These are phyloP conservation scores for Suillus placidus DNA, from an alignment of 768 basidiomycete species.

Conservation along the genomic window DNA sequence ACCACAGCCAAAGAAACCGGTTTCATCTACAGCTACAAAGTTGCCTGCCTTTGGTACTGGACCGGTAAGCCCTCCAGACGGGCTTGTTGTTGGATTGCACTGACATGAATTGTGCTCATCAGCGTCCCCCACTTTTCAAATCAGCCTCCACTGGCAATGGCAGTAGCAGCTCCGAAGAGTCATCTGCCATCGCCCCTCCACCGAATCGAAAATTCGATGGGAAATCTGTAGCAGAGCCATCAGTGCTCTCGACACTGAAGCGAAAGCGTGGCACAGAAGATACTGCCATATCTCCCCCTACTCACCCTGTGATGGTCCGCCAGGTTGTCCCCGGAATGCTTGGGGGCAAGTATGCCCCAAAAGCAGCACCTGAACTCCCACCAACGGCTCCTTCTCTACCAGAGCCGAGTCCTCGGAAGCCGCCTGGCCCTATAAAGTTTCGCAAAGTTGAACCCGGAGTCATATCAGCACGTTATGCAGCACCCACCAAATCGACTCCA, in stretches of 20 bases:
- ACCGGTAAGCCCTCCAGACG: neutral
- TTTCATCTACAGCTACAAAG: neutral
- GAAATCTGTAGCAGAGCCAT: constrained; percentile 6
- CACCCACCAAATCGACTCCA: neutral
- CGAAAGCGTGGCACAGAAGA: constrained; percentile 29
- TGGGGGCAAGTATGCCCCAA: constrained; percentile 30
- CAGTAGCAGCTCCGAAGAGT: constrained; percentile 16
- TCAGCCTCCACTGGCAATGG: constrained; percentile 16
- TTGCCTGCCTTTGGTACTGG: constrained; percentile 6
- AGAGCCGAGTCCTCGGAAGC: constrained; percentile 24
- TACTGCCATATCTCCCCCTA: constrained; percentile 19
- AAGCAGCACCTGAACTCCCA: constrained; percentile 17
- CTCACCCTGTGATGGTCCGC: constrained; percentile 35
- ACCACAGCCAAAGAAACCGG: constrained; percentile 22
- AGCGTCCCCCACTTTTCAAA: constrained; percentile 19
- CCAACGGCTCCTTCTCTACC: constrained; percentile 1
- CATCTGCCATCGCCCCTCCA: constrained; percentile 12
- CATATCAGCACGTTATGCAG: constrained; percentile 30
- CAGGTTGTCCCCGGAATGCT: constrained; percentile 42
- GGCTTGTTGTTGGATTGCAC: neutral
- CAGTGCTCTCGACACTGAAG: constrained; percentile 31
- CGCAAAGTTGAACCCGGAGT: constrained; percentile 45
- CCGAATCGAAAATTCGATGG: neutral
- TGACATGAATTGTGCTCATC: neutral
- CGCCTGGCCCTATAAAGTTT: constrained; percentile 36